A percentile compares a stretch with the other conserved stretches of the same genome.
phyloP scores from a whole-genome alignment of 306 rosid genomes.

The Dryas octopetala region DNA sequence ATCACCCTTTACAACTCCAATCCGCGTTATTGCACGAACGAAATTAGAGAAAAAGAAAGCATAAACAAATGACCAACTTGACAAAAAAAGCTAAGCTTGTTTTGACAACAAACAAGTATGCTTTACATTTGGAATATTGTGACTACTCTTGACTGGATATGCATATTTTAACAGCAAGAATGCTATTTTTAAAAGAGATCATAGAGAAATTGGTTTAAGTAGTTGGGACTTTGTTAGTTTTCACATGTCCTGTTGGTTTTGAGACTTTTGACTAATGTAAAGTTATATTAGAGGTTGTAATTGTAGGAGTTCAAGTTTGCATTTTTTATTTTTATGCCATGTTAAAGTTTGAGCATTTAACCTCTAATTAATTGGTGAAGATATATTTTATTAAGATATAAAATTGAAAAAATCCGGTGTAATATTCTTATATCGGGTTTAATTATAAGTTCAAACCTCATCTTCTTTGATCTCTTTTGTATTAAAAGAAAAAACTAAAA shows the following conservation, averaged over 20 bases:
- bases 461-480: no score
- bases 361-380: no score
- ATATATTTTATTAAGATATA: no score
- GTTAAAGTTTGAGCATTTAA: no score
- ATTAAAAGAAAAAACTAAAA: no score
- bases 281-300: not conserved
- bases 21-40: conserved; percentile 64
- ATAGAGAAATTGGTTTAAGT: not conserved
- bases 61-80: not conserved
- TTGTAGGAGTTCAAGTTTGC: not conserved
- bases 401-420: no score
- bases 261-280: not conserved
- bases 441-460: no score
- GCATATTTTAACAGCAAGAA: not conserved
- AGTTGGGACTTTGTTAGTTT: not conserved
- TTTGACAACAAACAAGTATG: not conserved
- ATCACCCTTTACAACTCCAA: conserved; percentile 36
- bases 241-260: not conserved
- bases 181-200: not conserved
- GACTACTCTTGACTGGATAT: not conserved
- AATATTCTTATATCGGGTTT: no score
- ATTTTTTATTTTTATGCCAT: no score
- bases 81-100: not conserved
- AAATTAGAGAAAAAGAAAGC: conserved; percentile 8
- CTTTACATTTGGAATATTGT: conserved; percentile 8